Base-by-base conservation (phyloP, 2,329 filamentous ascomycete genomes). In the Colletotrichum salicis region DNA sequence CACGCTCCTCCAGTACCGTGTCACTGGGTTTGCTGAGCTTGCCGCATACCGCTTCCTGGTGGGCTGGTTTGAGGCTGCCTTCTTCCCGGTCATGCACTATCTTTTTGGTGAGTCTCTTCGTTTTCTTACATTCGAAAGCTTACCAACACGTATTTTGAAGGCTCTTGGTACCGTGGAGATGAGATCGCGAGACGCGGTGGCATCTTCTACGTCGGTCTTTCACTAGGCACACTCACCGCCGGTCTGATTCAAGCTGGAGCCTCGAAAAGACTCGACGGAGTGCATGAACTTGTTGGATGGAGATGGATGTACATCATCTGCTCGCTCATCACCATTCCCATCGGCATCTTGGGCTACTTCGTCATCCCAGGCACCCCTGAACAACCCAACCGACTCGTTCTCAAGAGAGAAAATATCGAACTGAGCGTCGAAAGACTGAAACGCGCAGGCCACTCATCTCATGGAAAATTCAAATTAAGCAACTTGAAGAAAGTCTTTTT, bases 161-260 rank as follows among this genome's bases (percentile, higher is more conserved):
- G 1, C 80, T 83, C 85, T 56, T 87, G 84, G 80, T 88, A 87
- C 76, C 86, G 84, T 1, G 80, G 84, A 24, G 82, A 83, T 71
- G 80, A 82, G 74, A 74, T 83, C 41, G 75, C 79, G n/a, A 73
- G 80, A 27, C 79, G 83, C 31, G 79, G 85, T n/a, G 83, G 84
- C 65, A 82, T 85, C 67, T 83, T 86, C 67, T 84, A 84, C 58
- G 79, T 83, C 5, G 82, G 81, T 2, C 83, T 83, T 56, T 83
- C 84, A 2, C 78, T 84, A 0, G 83, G 84, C 2, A 81, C 79
- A 24, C 83, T 84, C 75, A 86, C 86, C 54, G 77, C 83, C 2
- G 84, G 84, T 4, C 79, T 85, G 4, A 80, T 86, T 5, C 84
- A 84, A 19, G 81, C 82, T 0, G 90, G 4, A 76, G 84, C 81